Base-by-base conservation (phyloP, 768 basidiomycete species). In the Suillus lakei region DNA sequence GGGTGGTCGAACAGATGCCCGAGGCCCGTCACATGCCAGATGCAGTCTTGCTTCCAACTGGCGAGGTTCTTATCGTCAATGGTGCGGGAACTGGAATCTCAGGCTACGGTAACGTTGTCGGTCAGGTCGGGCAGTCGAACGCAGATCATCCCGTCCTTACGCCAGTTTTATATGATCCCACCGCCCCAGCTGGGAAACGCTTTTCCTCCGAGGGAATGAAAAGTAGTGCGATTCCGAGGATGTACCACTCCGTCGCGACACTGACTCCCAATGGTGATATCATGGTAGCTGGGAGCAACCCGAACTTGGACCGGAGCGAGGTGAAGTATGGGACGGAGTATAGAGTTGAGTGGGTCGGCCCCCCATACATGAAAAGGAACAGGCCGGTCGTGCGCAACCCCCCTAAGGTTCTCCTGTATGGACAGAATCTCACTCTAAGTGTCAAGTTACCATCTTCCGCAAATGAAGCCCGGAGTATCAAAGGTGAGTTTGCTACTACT, bases 201-300 rank as follows among this genome's bases (percentile, higher is more conserved):
- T 94, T 93, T 75, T 84, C 83, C 9, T 71, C 73, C 4, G 77
- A 72, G 10, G 87, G 88, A 15, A 80, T 95, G 78, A 87, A 84
- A 23, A 80, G 84, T 1, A 92, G 90, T 72, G 63, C 79, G 28
- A 92, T 94, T 66, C 88, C 93, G 21, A 78, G 93, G 60, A 70
- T 95, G 75, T 95, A 94, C 72, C 92, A 94, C 72, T 93, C 91
- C n/a, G 87, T 91, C 0, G 93, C 92, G 54, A 92, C 89, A 18
- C 77, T 93, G 70, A 90, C 91, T 9, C 92, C 92, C 8, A 79
- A 78, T 36, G 93, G 88, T 4, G 83, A 85, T 60, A 76, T 94
- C 59, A 86, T 94, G 88, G 87, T 95, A 64, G 88, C 92, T 23
- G 92, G 92, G 39, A 92, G 91, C 66, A 94, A 93, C 71, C 93